phyloP scores from a whole-genome alignment of 192 early-diverging fungal species.

The Backusella tuberculispora region DNA sequence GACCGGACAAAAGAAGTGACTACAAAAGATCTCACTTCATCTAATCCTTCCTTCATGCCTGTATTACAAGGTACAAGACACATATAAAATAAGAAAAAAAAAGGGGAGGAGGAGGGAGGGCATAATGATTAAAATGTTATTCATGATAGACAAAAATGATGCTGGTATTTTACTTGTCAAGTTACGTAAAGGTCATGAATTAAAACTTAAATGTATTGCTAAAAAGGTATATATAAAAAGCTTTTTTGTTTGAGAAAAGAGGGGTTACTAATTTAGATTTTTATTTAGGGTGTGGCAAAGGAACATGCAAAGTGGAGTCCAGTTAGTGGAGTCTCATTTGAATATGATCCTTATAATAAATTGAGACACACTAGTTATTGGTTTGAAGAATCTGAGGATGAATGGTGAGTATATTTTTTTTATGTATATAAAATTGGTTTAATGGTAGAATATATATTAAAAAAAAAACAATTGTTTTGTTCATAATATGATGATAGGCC shows the following conservation, averaged over 20 bases:
- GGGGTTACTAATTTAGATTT: neutral
- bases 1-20: slow-evolving; percentile 83
- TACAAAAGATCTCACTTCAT: slow-evolving; percentile 78
- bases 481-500: slow-evolving; percentile 41
- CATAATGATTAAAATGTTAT: slow-evolving; percentile 16
- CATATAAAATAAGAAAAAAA: neutral
- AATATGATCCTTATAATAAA: slow-evolving; percentile 97
- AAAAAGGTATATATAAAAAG: slow-evolving; percentile 66
- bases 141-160: slow-evolving; percentile 54
- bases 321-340: slow-evolving; percentile 85
- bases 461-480: neutral
- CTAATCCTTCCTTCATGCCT: slow-evolving; percentile 70
- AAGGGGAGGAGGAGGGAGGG: neutral
- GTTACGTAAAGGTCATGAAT: slow-evolving; percentile 90
- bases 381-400: slow-evolving; percentile 85
- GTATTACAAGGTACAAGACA: slow-evolving; percentile 56
- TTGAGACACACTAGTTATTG: slow-evolving; percentile 91
- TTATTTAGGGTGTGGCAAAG: slow-evolving; percentile 81
- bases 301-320: slow-evolving; percentile 99
- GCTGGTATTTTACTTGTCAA: slow-evolving; percentile 84
- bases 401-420: slow-evolving; percentile 70
- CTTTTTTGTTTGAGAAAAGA: neutral
- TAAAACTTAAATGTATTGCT: slow-evolving; percentile 89
- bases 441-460: no score
- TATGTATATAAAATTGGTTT: neutral